Evolutionary conservation across 1,139 yeast genomes (phyloP).

Genomic region (Debaryomyces subglobosus): DNA sequence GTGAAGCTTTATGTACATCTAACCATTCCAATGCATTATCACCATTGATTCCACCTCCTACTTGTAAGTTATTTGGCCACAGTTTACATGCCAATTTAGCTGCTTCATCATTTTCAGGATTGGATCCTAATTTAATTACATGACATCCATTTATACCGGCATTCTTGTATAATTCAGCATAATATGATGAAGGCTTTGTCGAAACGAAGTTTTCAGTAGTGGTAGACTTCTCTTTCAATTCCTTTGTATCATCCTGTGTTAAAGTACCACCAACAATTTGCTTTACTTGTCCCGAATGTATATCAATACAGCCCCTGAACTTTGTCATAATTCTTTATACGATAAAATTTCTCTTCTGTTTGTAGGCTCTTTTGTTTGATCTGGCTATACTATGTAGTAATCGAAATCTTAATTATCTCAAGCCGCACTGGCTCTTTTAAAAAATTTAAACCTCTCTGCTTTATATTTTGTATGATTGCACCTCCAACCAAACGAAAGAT

Average conservation of each 20-base stretch:
- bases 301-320: constrained; percentile 93
- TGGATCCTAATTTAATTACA: constrained; percentile 86
- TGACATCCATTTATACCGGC: constrained; percentile 75
- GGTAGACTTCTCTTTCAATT: constrained; percentile 23
- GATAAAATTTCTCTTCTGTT: neutral
- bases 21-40: constrained; percentile 80
- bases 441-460: constrained; percentile 2
- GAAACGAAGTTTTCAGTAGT: constrained; percentile 83
- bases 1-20: constrained; percentile 62
- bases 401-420: neutral
- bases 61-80: constrained; percentile 78
- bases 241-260: constrained; percentile 48
- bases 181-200: constrained; percentile 71
- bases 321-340: constrained; percentile 60
- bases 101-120: constrained; percentile 75
- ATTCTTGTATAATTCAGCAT: constrained; percentile 68
- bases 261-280: constrained; percentile 96
- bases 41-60: constrained; percentile 89
- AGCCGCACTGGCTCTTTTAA: neutral
- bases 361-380: neutral
- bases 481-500: constrained; percentile 12
- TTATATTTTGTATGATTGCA: neutral
- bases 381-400: neutral
- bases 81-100: constrained; percentile 73
- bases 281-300: constrained; percentile 92